Percentiles rank a stretch among this genome's conserved stretches.
Evolutionary conservation across 1,139 yeast species (phyloP).

Genomic region (Yamadazyma taylorii): DNA sequence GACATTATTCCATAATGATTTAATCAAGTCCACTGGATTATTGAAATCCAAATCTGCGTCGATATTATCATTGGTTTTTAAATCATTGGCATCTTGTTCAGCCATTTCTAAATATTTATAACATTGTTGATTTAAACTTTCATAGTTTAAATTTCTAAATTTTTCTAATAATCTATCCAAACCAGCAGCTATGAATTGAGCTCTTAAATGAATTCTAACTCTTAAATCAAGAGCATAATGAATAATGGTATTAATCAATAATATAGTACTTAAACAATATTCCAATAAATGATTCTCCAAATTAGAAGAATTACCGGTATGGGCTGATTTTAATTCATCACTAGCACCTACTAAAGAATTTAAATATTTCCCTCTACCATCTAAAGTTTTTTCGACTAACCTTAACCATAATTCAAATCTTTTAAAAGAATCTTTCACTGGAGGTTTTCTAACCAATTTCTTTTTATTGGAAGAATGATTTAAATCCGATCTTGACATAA

Average conservation of each 20-base stretch:
- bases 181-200: slow-evolving; percentile 79
- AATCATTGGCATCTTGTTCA: slow-evolving; percentile 67
- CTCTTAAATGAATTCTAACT: slow-evolving; percentile 71
- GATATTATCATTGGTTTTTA: slow-evolving; percentile 58
- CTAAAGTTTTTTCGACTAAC: slow-evolving; percentile 69
- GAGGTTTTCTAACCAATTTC: slow-evolving; percentile 41
- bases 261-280: slow-evolving; percentile 75
- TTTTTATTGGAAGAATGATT: slow-evolving; percentile 15
- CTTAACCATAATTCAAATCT: slow-evolving; percentile 86
- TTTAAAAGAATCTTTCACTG: slow-evolving; percentile 42
- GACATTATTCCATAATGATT: slow-evolving; percentile 68
- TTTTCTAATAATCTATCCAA: slow-evolving; percentile 60
- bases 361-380: slow-evolving; percentile 80
- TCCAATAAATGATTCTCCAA: slow-evolving; percentile 72
- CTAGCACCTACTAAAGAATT: slow-evolving; percentile 93
- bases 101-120: slow-evolving; percentile 64
- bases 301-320: slow-evolving; percentile 42
- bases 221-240: slow-evolving; percentile 64
- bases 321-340: slow-evolving; percentile 68
- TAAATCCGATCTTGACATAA: not conserved
- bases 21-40: slow-evolving; percentile 73
- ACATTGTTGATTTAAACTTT: slow-evolving; percentile 65
- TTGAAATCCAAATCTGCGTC: slow-evolving; percentile 64
- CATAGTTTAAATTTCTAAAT: slow-evolving; percentile 63
- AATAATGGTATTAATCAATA: slow-evolving; percentile 72